Base-by-base conservation (phyloP, 1,139 yeast genomes). In the Lodderomyces parapsilosis region DNA sequence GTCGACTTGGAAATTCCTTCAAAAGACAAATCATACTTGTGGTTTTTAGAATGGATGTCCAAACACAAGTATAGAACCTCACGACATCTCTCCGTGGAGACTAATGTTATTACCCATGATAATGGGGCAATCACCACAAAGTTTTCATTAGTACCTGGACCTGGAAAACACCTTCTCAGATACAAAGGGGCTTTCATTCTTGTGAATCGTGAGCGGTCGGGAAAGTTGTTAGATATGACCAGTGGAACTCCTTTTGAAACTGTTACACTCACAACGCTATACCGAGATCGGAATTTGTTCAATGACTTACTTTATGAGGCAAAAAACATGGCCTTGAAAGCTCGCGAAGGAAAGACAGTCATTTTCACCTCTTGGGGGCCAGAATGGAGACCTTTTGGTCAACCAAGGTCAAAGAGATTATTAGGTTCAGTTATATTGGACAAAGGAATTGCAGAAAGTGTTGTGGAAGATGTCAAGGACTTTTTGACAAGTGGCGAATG, bases 341-440 rank as follows among this genome's bases (percentile, higher is more conserved):
- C 86, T 32, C 84, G 87, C 47, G 96, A 90, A 57, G 99, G 99
- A 9, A 91, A 90, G 58, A 93, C 99, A 0, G 99, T 93, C 8
- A 71, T 93, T 6, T 93, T 80, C 63, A 89, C 96, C 2, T 86
- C 96, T 2, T 91, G 94, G 87, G 99, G 98, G 1, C 96, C 96
- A 11, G 99, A 93, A 59, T 93, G 99, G 99, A 75, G 99, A 54
- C 96, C 96, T 2, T 93, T 93, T 68, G 99, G 99, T 1, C 94
- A 86, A 59, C 98, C 99, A 1, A 76, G 97, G 51, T 84, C 84
- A 53, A 91, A 93, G 64, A 76, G 99, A 55, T 69, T 84, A 39
- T 66, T 91, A 31, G 93, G 87, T 5, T 86, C 96, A 11, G 99
- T 93, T 13, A 83, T 93, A 32, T 69, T 93, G 45, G 98, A 90